Evolutionary conservation across 371 early-diverging fungal species (phyloP).

Genomic region (Cokeromyces recurvatus): DNA sequence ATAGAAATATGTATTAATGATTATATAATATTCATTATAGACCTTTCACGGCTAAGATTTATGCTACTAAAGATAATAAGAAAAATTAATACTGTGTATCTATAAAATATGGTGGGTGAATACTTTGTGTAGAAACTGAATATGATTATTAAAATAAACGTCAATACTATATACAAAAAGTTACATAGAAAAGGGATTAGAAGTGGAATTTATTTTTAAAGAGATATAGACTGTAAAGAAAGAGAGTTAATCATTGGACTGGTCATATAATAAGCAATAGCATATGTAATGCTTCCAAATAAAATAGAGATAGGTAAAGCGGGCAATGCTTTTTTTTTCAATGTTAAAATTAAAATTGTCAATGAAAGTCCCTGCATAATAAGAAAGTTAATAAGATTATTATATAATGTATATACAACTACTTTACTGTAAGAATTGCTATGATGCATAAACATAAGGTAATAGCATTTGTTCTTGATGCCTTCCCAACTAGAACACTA

Average conservation of each 20-base stretch:
- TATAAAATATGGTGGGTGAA: no score
- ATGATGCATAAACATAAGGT: slow-evolving; percentile 18
- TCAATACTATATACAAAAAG: no score
- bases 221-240: no score
- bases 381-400: neutral
- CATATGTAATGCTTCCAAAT: slow-evolving; percentile 17
- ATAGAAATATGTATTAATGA: neutral
- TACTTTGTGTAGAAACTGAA: no score
- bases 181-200: no score
- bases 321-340: slow-evolving; percentile 13
- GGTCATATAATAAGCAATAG: slow-evolving; percentile 14
- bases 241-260: slow-evolving; percentile 6
- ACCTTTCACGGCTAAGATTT: slow-evolving; percentile 57
- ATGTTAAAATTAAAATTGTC: slow-evolving; percentile 16
- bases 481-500: slow-evolving; percentile 18
- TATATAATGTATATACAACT: neutral
- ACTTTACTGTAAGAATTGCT: slow-evolving; percentile 16
- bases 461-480: slow-evolving; percentile 10
- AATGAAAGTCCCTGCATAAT: slow-evolving; percentile 9
- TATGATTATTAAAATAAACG: no score
- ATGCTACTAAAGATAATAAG: slow-evolving; percentile 57
- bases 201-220: no score
- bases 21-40: neutral
- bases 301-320: slow-evolving; percentile 20
- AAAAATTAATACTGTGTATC: slow-evolving; percentile 13